These are phyloP conservation scores for Hortiboletus campestris DNA, from an alignment of 768 basidiomycete species.

Conservation along the genomic window DNA sequence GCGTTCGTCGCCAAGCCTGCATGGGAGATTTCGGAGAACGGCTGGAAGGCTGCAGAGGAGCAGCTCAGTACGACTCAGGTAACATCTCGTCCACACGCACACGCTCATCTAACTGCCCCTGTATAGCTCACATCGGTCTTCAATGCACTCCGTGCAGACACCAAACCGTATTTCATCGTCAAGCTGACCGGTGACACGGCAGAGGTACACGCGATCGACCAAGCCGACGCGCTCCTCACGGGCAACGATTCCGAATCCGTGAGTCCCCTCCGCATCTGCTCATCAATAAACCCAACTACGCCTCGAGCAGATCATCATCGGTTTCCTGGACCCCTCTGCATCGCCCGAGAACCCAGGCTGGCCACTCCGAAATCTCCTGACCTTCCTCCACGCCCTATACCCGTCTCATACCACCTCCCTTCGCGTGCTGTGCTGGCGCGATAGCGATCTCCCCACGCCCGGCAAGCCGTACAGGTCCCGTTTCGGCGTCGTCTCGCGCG, in stretches of 20 bases:
- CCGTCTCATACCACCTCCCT: conserved; percentile 47
- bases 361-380: conserved; percentile 91
- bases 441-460: conserved; percentile 46
- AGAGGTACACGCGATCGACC: conserved; percentile 52
- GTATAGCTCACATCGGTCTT: conserved; percentile 55
- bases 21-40: conserved; percentile 74
- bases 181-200: conserved; percentile 35
- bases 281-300: conserved; percentile 20
- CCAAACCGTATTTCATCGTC: conserved; percentile 63
- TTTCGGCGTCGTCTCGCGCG: conserved; percentile 46
- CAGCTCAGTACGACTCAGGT: conserved; percentile 46
- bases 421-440: conserved; percentile 77
- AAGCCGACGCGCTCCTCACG: conserved; percentile 58
- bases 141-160: conserved; percentile 41
- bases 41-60: conserved; percentile 53
- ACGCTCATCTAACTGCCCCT: neutral
- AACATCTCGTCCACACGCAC: neutral
- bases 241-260: conserved; percentile 42
- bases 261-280: conserved; percentile 17
- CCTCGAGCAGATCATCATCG: conserved; percentile 45
- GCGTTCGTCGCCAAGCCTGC: conserved; percentile 86
- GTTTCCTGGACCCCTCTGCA: conserved; percentile 85
- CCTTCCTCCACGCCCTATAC: conserved; percentile 68
- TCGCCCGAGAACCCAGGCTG: conserved; percentile 75
- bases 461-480: conserved; percentile 59